phyloP scores from a whole-genome alignment of 2,329 filamentous ascomycete species.

The Plectosphaerella sp. region DNA sequence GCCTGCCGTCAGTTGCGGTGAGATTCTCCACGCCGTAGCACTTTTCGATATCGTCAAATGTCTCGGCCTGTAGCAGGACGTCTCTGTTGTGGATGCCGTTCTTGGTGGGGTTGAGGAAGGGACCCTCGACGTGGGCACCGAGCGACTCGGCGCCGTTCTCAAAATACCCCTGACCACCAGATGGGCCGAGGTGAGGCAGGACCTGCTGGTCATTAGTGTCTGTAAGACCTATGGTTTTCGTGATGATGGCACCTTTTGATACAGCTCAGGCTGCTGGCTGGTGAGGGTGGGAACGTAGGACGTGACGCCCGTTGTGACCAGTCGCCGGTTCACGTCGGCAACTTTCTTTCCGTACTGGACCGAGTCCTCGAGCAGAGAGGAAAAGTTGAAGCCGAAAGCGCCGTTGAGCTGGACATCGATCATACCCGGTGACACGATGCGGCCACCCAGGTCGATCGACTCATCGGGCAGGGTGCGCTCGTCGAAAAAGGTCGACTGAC shows the following conservation, averaged over 20 bases:
- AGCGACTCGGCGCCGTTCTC: slow-evolving; percentile 77
- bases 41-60: slow-evolving; percentile 59
- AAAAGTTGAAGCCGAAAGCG: slow-evolving; percentile 91
- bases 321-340: slow-evolving; percentile 61
- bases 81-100: slow-evolving; percentile 80
- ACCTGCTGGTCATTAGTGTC: slow-evolving; percentile 34
- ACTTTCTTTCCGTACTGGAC: slow-evolving; percentile 69
- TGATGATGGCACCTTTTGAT: slow-evolving; percentile 58
- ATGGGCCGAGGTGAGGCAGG: slow-evolving; percentile 73
- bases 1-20: slow-evolving; percentile 23
- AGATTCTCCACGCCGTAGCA: slow-evolving; percentile 75
- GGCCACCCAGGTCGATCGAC: slow-evolving; percentile 74
- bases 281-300: slow-evolving; percentile 83
- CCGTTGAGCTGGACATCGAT: slow-evolving; percentile 93
- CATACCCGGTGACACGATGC: slow-evolving; percentile 79
- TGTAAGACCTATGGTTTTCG: too few relatives aligned
- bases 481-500: slow-evolving; percentile 63
- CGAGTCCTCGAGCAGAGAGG: slow-evolving; percentile 65
- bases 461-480: slow-evolving; percentile 65
- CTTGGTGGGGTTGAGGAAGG: slow-evolving; percentile 77
- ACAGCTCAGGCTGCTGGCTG: slow-evolving; percentile 75
- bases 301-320: slow-evolving; percentile 79
- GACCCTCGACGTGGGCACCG: slow-evolving; percentile 87
- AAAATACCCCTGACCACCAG: slow-evolving; percentile 53
- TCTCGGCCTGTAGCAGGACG: slow-evolving; percentile 62